Base-by-base conservation (phyloP, 139 green algal genomes). In the Coelastrella sp. region DNA sequence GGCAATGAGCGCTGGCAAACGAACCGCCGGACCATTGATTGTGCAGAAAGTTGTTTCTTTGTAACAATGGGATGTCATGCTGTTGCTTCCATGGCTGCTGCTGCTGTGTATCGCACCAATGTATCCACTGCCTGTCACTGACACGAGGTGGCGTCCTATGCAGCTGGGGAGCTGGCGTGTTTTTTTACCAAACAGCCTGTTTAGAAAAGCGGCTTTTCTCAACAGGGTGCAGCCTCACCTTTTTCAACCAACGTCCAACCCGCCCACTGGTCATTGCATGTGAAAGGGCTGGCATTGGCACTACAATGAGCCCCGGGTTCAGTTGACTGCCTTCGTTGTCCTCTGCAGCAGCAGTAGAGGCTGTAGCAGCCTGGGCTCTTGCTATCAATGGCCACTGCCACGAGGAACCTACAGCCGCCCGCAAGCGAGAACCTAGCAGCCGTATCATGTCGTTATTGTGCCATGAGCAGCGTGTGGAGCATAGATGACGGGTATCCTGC, bases 201-300 rank as follows among this genome's bases (percentile, higher is more conserved):
- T n/a, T n/a, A n/a, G n/a, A n/a, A n/a, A n/a, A n/a, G n/a, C n/a
- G n/a, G n/a, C n/a, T n/a, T n/a, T n/a, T n/a, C n/a, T n/a, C n/a
- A n/a, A n/a, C n/a, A n/a, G n/a, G n/a, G n/a, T 24, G 58, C 25
- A 11, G 4, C n/a, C 82, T 25, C 79, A 25, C 68, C 58, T 76
- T 20, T 57, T 78, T 83, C 58, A 90, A 17, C 85, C 85, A 90
- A 6, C 27, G 24, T 14, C 19, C 74, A 22, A 90, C 74, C 22
- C 12, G 35, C 57, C 85, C 85, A 27, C 7, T 22, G 5, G n/a
- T 24, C 85, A 90, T 90, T 9, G 73, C 14, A 56, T 83, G 85
- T 19, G 85, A 90, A 14, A 90, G 68, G 6, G 59, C 22, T 24
- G 85, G 85, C 85, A 90, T 90, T 4, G 85, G 85, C 10, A 90